Evolutionary conservation across 345 rosid genomes (phyloP), one percentile per base, ranked within the genome.

Genomic region (Angophora floribunda): DNA sequence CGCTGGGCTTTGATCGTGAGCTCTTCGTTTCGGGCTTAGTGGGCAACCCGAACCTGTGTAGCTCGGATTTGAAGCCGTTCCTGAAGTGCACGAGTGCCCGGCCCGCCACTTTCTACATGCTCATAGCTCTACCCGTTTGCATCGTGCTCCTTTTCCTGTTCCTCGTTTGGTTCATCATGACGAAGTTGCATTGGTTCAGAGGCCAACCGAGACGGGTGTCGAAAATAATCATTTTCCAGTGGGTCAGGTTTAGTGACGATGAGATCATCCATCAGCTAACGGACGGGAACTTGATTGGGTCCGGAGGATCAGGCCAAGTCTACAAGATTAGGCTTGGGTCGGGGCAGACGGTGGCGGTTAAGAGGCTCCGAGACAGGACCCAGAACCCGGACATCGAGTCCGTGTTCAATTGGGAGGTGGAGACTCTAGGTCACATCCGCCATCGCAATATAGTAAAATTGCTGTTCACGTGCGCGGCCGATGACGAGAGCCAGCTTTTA

Each of bases 241-340:
- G 93, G 88, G 87, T 94, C 87, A 93, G 88, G 87, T 93, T 94
- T 85, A 90, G 80, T 49, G 50, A 49, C 10, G 92, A 30, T 6
- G 97, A 95, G 13, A 87, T 96, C 86, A 51, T 89, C 52, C 91
- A 92, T 6, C 87, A 87, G 45, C 63, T 96, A 41, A 94, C 88
- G 24, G 93, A 94, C 4, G 91, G 89, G 32, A 95, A 95, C 53
- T 67, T 92, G 51, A 93, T 96, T 53, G 98, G 97, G 14, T 89
- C 93, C 8, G 99, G 99, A 17, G 94, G 95, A 4, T 94, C 98
- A 7, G 96, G 97, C 85, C 88, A 89, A 85, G 99, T 96, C n/a
- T 95, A 95, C 87, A 90, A 85, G 86, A 95, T 92, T 22, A 49
- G 86, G 61, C 91, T 94, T 13, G 91, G 93, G 75, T 86, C 95